Evolutionary conservation across 2,329 filamentous ascomycete genomes (phyloP).

Genomic region (Nemania sp.): DNA sequence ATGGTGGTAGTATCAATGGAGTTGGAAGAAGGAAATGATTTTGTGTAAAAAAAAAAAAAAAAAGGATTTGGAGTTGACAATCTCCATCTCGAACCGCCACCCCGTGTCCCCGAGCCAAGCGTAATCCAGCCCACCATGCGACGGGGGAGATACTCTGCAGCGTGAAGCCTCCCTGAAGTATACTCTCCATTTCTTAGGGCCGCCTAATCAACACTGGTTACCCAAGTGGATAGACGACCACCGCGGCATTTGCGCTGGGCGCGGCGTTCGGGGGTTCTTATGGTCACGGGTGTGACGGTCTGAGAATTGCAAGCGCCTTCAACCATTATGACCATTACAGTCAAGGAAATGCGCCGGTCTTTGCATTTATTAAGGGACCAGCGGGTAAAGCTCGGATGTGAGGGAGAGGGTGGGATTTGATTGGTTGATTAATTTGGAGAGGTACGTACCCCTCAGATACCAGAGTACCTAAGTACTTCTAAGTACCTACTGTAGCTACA

Average conservation of each 20-base stretch:
- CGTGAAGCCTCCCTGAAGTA: constrained; percentile 73
- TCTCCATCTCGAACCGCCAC: constrained; percentile 59
- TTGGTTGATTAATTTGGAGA: neutral
- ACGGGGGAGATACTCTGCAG: constrained; percentile 74
- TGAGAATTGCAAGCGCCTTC: constrained; percentile 61
- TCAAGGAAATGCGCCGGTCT: constrained; percentile 39
- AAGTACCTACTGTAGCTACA: no score
- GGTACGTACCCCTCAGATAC: neutral
- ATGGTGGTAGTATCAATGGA: no score
- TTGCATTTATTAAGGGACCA: neutral
- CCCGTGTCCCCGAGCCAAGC: constrained; percentile 65
- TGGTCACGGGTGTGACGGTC: constrained; percentile 57
- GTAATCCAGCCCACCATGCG: constrained; percentile 72
- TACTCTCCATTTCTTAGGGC: constrained; percentile 72
- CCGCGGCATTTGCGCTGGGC: constrained; percentile 72
- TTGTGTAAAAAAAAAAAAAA: constrained; percentile 32
- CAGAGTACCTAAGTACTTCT: neutral
- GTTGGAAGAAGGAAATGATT: no score
- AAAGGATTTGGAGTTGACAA: constrained; percentile 51
- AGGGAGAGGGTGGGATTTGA: neutral
- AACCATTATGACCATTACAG: constrained; percentile 67
- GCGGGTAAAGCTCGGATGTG: constrained; percentile 9
- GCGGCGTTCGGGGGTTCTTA: constrained; percentile 58
- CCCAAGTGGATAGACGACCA: constrained; percentile 68
- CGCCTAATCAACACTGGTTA: constrained; percentile 67